Evolutionary conservation across 371 early-diverging fungal species (phyloP).

Genomic region (Rhizoclosmatium hyalinum): DNA sequence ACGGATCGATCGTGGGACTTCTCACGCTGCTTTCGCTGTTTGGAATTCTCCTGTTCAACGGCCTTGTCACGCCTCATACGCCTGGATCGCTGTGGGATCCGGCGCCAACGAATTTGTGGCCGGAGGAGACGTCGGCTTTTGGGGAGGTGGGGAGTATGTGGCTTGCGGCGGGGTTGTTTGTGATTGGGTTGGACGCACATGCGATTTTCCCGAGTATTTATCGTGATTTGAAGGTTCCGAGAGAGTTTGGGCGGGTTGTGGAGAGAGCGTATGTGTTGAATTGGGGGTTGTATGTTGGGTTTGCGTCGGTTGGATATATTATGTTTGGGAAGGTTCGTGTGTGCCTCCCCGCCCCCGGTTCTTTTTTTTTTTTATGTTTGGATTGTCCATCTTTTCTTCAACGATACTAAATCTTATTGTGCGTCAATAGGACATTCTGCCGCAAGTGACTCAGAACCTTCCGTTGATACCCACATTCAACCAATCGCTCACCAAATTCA

Average conservation of each 20-base stretch:
- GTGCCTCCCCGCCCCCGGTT: background rate
- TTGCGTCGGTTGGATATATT: slow-evolving; percentile 69
- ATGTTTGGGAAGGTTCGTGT: slow-evolving; percentile 74
- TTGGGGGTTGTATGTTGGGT: slow-evolving; percentile 51
- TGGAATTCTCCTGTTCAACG: slow-evolving; percentile 47
- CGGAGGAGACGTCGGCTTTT: slow-evolving; percentile 39
- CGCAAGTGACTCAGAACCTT: slow-evolving; percentile 75
- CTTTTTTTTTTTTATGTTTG: slow-evolving; percentile 13
- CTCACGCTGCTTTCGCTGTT: slow-evolving; percentile 47
- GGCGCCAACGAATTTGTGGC: slow-evolving; percentile 56
- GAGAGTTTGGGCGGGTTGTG: slow-evolving; percentile 59
- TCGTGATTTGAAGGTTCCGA: slow-evolving; percentile 66
- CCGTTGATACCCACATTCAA: slow-evolving; percentile 66
- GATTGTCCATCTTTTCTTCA: background rate
- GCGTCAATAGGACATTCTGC: slow-evolving; percentile 25
- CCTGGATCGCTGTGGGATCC: slow-evolving; percentile 71
- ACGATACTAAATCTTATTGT: background rate
- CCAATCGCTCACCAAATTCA: slow-evolving; percentile 58
- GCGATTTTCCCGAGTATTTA: slow-evolving; percentile 74
- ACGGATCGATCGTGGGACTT: slow-evolving; percentile 49
- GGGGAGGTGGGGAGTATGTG: slow-evolving; percentile 21
- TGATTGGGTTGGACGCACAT: slow-evolving; percentile 68
- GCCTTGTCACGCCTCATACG: slow-evolving; percentile 36
- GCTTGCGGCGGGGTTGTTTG: slow-evolving; percentile 61
- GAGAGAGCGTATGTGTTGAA: slow-evolving; percentile 62